Percentiles rank a stretch among this genome's conserved stretches.
Conservation (phyloP, 176 grass and related monocot genomes). For the Tuctoria greenei region DNA sequence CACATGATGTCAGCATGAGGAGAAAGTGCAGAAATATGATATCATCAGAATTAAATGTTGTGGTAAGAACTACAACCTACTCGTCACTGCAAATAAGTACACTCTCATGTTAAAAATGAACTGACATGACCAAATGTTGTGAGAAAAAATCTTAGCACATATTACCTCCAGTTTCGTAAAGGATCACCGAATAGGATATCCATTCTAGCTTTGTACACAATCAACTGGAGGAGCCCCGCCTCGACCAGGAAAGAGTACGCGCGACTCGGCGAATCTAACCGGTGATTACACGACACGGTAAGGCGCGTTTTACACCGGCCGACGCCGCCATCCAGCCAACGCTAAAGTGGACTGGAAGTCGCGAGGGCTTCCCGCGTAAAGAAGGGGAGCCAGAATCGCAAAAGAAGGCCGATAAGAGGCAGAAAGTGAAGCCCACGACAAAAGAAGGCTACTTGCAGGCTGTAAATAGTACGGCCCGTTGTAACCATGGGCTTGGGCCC, state of each 20-base stretch:
- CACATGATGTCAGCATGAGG: slow-evolving; percentile 81
- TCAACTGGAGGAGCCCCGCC: slow-evolving; percentile 48
- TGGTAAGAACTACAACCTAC: neutral
- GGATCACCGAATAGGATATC: slow-evolving; percentile 74
- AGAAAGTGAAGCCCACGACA: neutral
- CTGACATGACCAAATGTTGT: neutral
- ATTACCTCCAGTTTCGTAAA: slow-evolving; percentile 65
- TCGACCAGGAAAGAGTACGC: slow-evolving; percentile 54
- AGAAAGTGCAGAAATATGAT: slow-evolving; percentile 37
- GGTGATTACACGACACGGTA: slow-evolving; percentile 42
- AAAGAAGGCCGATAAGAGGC: too few relatives aligned
- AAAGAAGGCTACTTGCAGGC: too few relatives aligned
- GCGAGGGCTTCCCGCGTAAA: too few relatives aligned
- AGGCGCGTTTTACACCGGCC: neutral
- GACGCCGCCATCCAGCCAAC: too few relatives aligned
- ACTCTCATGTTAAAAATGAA: neutral
- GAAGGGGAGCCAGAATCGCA: too few relatives aligned
- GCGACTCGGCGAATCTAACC: slow-evolving; percentile 66
- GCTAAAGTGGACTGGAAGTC: too few relatives aligned
- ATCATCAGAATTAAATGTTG: neutral
- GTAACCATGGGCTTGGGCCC: too few relatives aligned
- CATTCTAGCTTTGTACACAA: slow-evolving; percentile 66
- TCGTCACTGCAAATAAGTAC: neutral
- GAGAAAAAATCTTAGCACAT: slow-evolving; percentile 2
- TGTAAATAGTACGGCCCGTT: too few relatives aligned